Percentiles rank a stretch among this genome's conserved stretches.
Conservation (phyloP, 2,329 filamentous ascomycete species). For the Xylariaceae sp. region DNA sequence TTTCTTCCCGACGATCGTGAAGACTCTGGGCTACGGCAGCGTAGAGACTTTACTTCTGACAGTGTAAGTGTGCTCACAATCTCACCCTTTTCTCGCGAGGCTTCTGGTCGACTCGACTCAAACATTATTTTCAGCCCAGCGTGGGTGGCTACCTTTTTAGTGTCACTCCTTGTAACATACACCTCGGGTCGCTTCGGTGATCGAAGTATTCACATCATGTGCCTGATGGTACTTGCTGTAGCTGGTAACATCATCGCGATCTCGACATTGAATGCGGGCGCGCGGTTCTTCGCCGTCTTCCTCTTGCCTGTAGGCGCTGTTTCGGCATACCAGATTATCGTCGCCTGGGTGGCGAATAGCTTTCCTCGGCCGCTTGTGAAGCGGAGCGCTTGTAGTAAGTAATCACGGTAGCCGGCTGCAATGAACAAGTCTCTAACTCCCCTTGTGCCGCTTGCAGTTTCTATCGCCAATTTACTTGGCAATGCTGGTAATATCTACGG, state of each 20-base stretch:
- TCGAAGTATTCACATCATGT: constrained; percentile 53
- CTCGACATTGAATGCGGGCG: constrained; percentile 44
- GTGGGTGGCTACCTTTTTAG: constrained; percentile 50
- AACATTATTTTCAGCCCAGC: no score
- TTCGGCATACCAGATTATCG: constrained; percentile 53
- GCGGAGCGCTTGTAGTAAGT: constrained; percentile 51
- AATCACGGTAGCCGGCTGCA: not conserved
- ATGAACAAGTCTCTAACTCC: not conserved
- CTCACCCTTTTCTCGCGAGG: no score
- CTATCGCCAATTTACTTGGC: constrained; percentile 64
- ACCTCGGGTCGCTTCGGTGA: constrained; percentile 52
- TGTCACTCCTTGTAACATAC: constrained; percentile 52
- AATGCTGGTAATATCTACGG: constrained; percentile 51
- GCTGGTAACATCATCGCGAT: constrained; percentile 55
- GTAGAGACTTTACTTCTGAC: constrained; percentile 56
- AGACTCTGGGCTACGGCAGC: constrained; percentile 54
- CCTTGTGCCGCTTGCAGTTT: constrained; percentile 35
- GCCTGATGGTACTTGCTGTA: constrained; percentile 47
- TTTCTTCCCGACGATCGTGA: constrained; percentile 62
- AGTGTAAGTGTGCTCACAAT: no score
- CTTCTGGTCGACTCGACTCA: no score
- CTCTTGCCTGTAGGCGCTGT: constrained; percentile 55
- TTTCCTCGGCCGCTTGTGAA: constrained; percentile 67
- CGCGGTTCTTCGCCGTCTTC: constrained; percentile 59
- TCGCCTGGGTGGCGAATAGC: constrained; percentile 66